These are phyloP conservation scores for Ambrosiella cleistominuta DNA, from an alignment of 2,329 filamentous ascomycete genomes.

Conservation along the genomic window DNA sequence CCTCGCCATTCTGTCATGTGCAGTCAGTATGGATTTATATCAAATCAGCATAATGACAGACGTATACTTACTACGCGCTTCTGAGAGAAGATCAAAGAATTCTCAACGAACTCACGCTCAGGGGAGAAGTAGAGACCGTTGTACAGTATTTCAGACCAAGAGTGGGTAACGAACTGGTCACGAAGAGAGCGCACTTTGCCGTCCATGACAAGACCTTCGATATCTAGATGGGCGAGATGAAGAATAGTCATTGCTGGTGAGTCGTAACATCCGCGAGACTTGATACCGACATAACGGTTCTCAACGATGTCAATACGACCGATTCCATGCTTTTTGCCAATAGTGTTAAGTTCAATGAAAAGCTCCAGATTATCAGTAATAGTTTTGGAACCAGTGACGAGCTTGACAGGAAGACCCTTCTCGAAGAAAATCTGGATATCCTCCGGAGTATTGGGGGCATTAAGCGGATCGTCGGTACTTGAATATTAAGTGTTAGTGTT, in stretches of 20 bases:
- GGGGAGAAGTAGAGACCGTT: slow-evolving; percentile 40
- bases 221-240: slow-evolving; percentile 23
- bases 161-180: slow-evolving; percentile 32
- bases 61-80: slow-evolving; percentile 25
- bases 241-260: slow-evolving; percentile 17
- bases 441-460: slow-evolving; percentile 44
- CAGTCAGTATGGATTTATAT: background rate
- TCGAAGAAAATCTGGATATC: slow-evolving; percentile 50
- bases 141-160: slow-evolving; percentile 26
- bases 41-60: background rate
- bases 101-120: slow-evolving; percentile 37
- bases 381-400: slow-evolving; percentile 37
- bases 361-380: slow-evolving; percentile 47
- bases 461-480: slow-evolving; percentile 36
- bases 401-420: slow-evolving; percentile 49
- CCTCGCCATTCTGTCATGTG: slow-evolving; percentile 18
- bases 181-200: slow-evolving; percentile 34
- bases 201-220: slow-evolving; percentile 41
- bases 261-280: slow-evolving; percentile 31
- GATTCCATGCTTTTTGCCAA: slow-evolving; percentile 46
- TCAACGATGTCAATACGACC: slow-evolving; percentile 46
- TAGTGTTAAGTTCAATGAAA: slow-evolving; percentile 46
- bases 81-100: slow-evolving; percentile 42
- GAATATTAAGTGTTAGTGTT: slow-evolving; percentile 12
- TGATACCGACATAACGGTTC: slow-evolving; percentile 22